Percentiles rank a stretch among this genome's conserved stretches.
Conservation (phyloP, 164 flowering plant genomes). For the Magnolia officinalis region DNA sequence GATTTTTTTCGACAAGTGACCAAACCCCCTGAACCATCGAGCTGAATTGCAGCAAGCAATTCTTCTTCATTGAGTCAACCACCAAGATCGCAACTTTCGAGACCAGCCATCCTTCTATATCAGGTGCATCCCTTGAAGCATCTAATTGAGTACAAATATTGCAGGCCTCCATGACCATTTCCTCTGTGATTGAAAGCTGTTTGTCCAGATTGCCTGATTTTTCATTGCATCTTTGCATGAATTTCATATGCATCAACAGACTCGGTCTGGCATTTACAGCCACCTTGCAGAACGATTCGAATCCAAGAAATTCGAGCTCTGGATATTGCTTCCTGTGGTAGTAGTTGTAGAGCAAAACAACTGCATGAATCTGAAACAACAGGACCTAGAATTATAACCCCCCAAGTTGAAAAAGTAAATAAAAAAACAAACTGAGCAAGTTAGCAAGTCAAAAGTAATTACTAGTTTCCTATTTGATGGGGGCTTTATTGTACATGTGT, state of each 20-base stretch:
- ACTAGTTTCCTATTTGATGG: too few relatives aligned
- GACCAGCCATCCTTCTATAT: constrained; percentile 55
- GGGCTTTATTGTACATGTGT: too few relatives aligned
- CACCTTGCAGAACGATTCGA: constrained; percentile 64
- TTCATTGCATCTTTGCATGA: constrained; percentile 27
- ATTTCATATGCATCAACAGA: constrained; percentile 44
- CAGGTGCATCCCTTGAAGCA: constrained; percentile 42
- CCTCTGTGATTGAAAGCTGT: constrained; percentile 55
- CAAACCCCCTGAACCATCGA: constrained; percentile 61
- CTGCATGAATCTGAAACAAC: constrained; percentile 71
- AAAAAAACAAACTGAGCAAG: neutral
- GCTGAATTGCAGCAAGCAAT: constrained; percentile 52
- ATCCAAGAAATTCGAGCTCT: constrained; percentile 47
- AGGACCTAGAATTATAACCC: neutral
- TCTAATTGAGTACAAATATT: constrained; percentile 45
- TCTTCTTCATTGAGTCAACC: constrained; percentile 51
- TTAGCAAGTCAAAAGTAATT: neutral
- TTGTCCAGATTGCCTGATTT: constrained; percentile 29
- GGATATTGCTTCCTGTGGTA: constrained; percentile 67
- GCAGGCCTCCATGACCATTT: constrained; percentile 69
- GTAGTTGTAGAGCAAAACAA: constrained; percentile 83
- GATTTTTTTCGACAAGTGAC: constrained; percentile 65
- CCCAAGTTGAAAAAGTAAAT: neutral
- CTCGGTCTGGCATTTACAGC: constrained; percentile 48
- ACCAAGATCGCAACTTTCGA: constrained; percentile 63